Conservation (phyloP, 2,329 filamentous ascomycete species). For the Neocucurbitaria cava region DNA sequence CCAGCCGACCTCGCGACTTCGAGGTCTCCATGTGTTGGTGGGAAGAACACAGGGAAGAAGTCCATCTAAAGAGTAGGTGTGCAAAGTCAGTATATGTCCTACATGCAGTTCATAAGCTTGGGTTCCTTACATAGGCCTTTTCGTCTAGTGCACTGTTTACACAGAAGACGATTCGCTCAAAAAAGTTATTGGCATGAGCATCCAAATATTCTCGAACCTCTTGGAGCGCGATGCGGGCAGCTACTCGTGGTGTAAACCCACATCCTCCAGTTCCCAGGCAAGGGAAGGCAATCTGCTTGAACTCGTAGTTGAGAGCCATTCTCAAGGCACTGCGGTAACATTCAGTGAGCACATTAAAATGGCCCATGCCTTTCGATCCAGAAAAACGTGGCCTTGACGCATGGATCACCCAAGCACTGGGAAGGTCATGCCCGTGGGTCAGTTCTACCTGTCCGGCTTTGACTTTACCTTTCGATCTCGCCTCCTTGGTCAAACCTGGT, state of each 20-base stretch:
- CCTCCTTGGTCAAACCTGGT: constrained; percentile 31
- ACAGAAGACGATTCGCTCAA: constrained; percentile 43
- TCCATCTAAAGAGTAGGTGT: constrained; percentile 15
- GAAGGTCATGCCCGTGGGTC: constrained; percentile 38
- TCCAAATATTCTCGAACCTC: constrained; percentile 44
- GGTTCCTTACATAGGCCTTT: constrained; percentile 27
- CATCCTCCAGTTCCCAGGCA: constrained; percentile 40
- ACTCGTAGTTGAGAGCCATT: constrained; percentile 22
- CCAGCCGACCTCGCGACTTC: constrained; percentile 23
- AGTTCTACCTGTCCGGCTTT: constrained; percentile 32
- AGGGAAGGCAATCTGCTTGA: constrained; percentile 45
- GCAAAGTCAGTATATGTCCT: neutral
- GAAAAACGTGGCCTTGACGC: constrained; percentile 35
- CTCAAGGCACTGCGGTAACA: constrained; percentile 41
- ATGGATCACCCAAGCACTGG: constrained; percentile 41
- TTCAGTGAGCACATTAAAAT: constrained; percentile 37
- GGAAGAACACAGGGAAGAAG: constrained; percentile 41
- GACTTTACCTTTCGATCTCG: constrained; percentile 14
- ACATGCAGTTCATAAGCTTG: neutral
- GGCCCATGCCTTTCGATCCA: constrained; percentile 20
- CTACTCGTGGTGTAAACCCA: constrained; percentile 38
- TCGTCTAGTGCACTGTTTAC: constrained; percentile 32
- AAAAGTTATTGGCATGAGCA: constrained; percentile 16
- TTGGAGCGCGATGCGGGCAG: constrained; percentile 42
- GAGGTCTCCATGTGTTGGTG: constrained; percentile 40